A percentile compares a stretch with the other conserved stretches of the same genome.
Conservation (phyloP, 1,284 basidiomycete genomes). For the Apiotrichum porosum region DNA sequence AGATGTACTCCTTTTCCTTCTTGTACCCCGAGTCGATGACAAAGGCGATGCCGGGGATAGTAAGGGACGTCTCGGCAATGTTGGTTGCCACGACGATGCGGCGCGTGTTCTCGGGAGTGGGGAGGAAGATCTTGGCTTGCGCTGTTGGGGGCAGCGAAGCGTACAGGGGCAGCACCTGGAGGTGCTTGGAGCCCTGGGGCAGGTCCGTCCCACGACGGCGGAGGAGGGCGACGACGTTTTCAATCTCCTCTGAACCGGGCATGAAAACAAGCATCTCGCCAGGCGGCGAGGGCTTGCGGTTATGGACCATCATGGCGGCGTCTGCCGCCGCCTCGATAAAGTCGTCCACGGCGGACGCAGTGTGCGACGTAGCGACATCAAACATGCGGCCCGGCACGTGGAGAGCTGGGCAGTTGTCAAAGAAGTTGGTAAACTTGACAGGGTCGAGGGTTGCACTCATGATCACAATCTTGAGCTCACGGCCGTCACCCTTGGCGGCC, state of each 20-base stretch:
- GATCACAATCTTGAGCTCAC: conserved; percentile 75
- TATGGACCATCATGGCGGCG: conserved; percentile 86
- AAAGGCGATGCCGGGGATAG: conserved; percentile 90
- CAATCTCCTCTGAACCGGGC: conserved; percentile 96
- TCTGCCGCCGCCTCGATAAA: conserved; percentile 84
- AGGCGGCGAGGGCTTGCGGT: conserved; percentile 57
- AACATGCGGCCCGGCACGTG: conserved; percentile 92
- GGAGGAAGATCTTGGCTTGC: conserved; percentile 71
- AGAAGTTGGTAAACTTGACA: conserved; percentile 86
- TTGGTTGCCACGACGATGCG: conserved; percentile 93
- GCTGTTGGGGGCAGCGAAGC: conserved; percentile 73
- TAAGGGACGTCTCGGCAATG: conserved; percentile 97
- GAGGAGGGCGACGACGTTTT: conserved; percentile 72
- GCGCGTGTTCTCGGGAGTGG: conserved; percentile 65
- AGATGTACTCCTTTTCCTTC: conserved; percentile 87
- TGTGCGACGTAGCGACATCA: conserved; percentile 77
- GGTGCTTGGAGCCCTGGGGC: conserved; percentile 58
- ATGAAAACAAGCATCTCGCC: conserved; percentile 94
- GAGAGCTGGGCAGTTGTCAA: conserved; percentile 71
- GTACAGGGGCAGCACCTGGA: conserved; percentile 73
- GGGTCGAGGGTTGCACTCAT: conserved; percentile 98
- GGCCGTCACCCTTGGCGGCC: conserved; percentile 44
- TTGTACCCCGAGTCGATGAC: conserved; percentile 93
- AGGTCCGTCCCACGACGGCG: conserved; percentile 61
- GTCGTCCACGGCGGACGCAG: conserved; percentile 68